Evolutionary conservation across 2,329 filamentous ascomycete species (phyloP).

Genomic region (Aspergillus sp.): DNA sequence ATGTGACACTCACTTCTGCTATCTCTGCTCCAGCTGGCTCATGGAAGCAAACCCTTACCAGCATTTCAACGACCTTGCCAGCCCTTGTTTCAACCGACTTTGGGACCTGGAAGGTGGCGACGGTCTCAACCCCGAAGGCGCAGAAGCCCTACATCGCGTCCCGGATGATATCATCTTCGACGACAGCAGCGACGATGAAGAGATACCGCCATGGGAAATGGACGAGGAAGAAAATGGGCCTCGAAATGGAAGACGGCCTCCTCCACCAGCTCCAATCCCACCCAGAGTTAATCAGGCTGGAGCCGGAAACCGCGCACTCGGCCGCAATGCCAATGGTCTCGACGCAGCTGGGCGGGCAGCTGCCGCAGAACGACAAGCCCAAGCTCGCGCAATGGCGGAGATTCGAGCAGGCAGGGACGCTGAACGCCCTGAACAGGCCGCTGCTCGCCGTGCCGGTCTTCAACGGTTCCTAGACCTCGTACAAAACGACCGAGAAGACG

Average conservation of each 20-base stretch:
- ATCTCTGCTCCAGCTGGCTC: slow-evolving; percentile 88
- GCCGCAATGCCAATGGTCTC: slow-evolving; percentile 28
- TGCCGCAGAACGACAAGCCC: slow-evolving; percentile 44
- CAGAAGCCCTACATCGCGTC: slow-evolving; percentile 47
- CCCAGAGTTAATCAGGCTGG: slow-evolving; percentile 38
- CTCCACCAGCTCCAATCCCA: slow-evolving; percentile 47
- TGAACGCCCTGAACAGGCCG: slow-evolving; percentile 20
- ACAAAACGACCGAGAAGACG: slow-evolving; percentile 59
- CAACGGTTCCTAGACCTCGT: slow-evolving; percentile 59
- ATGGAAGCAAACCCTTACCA: slow-evolving; percentile 78
- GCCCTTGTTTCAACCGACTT: slow-evolving; percentile 78
- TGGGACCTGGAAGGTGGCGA: slow-evolving; percentile 91
- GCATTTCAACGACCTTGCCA: slow-evolving; percentile 78
- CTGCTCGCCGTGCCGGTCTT: slow-evolving; percentile 42
- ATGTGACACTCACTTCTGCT: slow-evolving; percentile 93
- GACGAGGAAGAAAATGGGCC: slow-evolving; percentile 34
- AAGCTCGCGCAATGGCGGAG: slow-evolving; percentile 45
- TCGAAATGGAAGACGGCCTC: slow-evolving; percentile 35
- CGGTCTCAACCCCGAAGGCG: slow-evolving; percentile 48
- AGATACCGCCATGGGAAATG: slow-evolving; percentile 31
- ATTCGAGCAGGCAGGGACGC: slow-evolving; percentile 33
- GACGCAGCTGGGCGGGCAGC: slow-evolving; percentile 43
- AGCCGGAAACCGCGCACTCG: slow-evolving; percentile 34
- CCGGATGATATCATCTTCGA: slow-evolving; percentile 45
- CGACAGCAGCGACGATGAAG: slow-evolving; percentile 37